Conservation (phyloP, 306 rosid species). For the Sindora glabra region DNA sequence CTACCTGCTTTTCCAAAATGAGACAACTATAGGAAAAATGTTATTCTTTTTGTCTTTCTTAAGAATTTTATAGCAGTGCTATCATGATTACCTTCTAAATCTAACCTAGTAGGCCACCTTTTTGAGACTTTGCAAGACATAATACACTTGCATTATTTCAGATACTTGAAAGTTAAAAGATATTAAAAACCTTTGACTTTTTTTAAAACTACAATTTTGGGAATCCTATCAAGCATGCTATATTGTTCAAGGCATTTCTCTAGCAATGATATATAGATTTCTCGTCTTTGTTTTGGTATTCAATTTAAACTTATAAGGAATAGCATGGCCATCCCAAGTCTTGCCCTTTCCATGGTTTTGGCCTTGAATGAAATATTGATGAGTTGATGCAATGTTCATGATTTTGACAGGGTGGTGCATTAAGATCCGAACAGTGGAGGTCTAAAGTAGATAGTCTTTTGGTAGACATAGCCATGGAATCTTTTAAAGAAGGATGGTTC, state of each 20-base stretch:
- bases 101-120: neutral
- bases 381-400: neutral
- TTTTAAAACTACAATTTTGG: neutral
- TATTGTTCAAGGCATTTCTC: neutral
- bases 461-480: conserved; percentile 37
- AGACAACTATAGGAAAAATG: neutral
- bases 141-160: neutral
- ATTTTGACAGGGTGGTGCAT: conserved; percentile 60
- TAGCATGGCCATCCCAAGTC: neutral
- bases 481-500: conserved; percentile 40
- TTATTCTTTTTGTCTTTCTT: neutral
- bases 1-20: neutral
- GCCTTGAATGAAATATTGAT: neutral
- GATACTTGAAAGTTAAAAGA: neutral
- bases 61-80: neutral
- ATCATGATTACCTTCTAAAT: neutral
- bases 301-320: neutral
- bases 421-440: conserved; percentile 54
- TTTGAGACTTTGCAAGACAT: neutral
- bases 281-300: neutral
- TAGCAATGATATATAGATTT: neutral
- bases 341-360: neutral
- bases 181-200: too few species aligned
- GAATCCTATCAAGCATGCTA: neutral
- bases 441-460: conserved; percentile 57